Evolutionary conservation across 306 rosid genomes (phyloP).

Genomic region (Vigna mungo): DNA sequence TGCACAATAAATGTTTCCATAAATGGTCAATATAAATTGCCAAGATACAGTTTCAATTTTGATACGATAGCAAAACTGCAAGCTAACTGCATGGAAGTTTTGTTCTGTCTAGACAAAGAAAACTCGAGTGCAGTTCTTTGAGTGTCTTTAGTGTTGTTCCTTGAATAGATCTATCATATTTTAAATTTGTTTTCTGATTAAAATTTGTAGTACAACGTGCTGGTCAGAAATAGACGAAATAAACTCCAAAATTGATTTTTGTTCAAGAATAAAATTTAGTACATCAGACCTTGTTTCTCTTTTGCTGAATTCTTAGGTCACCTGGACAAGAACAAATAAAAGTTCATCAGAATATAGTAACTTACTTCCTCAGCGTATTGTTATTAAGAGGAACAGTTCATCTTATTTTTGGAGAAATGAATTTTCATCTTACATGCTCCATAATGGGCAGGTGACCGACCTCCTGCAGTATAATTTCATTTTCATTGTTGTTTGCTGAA

Average conservation of each 20-base stretch:
- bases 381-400: background rate
- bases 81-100: background rate
- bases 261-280: too few relatives aligned
- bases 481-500: background rate
- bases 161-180: too few relatives aligned
- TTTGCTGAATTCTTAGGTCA: background rate
- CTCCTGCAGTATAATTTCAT: background rate
- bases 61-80: background rate
- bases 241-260: too few relatives aligned
- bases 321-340: background rate
- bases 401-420: background rate
- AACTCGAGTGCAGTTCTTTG: background rate
- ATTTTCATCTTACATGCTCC: background rate
- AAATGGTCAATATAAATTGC: background rate
- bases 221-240: too few relatives aligned
- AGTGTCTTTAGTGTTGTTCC: background rate
- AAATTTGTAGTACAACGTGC: too few relatives aligned
- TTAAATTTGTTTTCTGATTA: too few relatives aligned
- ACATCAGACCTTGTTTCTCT: background rate
- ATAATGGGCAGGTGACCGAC: background rate
- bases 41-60: background rate
- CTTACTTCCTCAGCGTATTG: conserved; percentile 18
- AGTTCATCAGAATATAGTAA: conserved; percentile 5
- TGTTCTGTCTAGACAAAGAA: background rate
- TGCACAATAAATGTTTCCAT: background rate